These are phyloP conservation scores for Oryza brachyantha DNA, from an alignment of 176 grass and related monocot genomes.

Conservation along the genomic window DNA sequence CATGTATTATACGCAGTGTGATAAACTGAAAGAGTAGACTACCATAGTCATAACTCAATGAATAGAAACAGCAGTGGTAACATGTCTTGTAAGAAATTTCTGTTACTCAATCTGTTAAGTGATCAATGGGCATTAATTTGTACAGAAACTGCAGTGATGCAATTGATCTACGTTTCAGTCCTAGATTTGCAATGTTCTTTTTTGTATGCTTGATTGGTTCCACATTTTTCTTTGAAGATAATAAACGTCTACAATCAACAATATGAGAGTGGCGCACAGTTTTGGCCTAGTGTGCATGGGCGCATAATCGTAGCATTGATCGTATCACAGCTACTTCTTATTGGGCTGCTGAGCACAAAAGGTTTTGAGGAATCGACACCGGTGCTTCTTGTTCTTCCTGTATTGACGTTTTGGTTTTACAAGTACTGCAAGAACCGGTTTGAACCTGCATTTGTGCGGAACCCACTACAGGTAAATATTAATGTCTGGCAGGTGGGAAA, in stretches of 20 bases:
- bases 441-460: conserved; percentile 69
- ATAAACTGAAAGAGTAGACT: too few relatives aligned
- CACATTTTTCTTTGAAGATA: conserved; percentile 50
- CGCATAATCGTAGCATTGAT: conserved; percentile 73
- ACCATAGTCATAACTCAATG: too few relatives aligned
- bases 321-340: conserved; percentile 75
- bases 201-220: not conserved
- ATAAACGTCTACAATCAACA: conserved; percentile 97
- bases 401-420: conserved; percentile 86
- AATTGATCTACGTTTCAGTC: not conserved
- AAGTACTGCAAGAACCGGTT: conserved; percentile 77
- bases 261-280: conserved; percentile 81
- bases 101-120: too few relatives aligned
- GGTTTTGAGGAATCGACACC: conserved; percentile 52
- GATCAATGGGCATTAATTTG: too few relatives aligned
- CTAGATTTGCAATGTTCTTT: not conserved
- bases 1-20: too few relatives aligned
- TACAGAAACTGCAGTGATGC: not conserved
- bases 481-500: too few relatives aligned
- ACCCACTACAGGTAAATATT: conserved; percentile 75
- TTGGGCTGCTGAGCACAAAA: conserved; percentile 82
- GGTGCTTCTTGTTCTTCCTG: conserved; percentile 65
- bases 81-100: too few relatives aligned
- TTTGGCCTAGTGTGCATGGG: conserved; percentile 88
- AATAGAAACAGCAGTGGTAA: not conserved